phyloP scores from a whole-genome alignment of 2,329 filamentous ascomycete genomes.

The Clonostachys sp. region DNA sequence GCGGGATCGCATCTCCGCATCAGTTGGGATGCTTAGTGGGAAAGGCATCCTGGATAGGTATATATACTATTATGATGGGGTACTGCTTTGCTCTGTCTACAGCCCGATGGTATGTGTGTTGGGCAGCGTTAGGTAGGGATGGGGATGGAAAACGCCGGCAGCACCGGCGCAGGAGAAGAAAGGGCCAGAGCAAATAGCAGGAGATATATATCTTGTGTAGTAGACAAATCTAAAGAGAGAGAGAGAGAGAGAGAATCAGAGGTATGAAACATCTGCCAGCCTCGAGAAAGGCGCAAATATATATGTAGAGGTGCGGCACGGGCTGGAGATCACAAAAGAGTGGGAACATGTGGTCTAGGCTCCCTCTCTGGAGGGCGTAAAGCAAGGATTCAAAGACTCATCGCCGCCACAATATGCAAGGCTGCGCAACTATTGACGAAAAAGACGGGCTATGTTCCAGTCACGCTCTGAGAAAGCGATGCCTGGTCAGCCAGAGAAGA shows the following conservation, averaged over 20 bases:
- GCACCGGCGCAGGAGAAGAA: background rate
- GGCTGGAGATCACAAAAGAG: too few relatives aligned
- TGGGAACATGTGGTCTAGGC: too few relatives aligned
- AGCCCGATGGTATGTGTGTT: too few relatives aligned
- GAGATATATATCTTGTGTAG: background rate
- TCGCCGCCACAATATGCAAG: background rate
- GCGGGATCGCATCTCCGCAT: conserved; percentile 21
- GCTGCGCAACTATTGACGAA: background rate
- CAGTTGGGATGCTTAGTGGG: conserved; percentile 25
- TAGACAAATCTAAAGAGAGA: too few relatives aligned
- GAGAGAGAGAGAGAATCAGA: too few relatives aligned
- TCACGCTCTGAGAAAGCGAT: conserved; percentile 5
- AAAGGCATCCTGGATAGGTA: conserved; percentile 1
- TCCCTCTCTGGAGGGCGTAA: too few relatives aligned
- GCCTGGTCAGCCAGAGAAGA: conserved; percentile 13
- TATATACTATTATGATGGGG: background rate
- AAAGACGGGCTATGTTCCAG: background rate
- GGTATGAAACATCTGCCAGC: too few relatives aligned
- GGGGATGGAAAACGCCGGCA: background rate
- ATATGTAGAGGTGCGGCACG: too few relatives aligned
- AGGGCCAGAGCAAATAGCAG: background rate
- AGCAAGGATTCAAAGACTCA: background rate
- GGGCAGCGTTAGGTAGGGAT: too few relatives aligned
- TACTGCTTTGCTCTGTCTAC: too few relatives aligned
- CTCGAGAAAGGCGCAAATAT: too few relatives aligned